Conservation (phyloP, 2,329 filamentous ascomycete species). For the Nemania serpens region DNA sequence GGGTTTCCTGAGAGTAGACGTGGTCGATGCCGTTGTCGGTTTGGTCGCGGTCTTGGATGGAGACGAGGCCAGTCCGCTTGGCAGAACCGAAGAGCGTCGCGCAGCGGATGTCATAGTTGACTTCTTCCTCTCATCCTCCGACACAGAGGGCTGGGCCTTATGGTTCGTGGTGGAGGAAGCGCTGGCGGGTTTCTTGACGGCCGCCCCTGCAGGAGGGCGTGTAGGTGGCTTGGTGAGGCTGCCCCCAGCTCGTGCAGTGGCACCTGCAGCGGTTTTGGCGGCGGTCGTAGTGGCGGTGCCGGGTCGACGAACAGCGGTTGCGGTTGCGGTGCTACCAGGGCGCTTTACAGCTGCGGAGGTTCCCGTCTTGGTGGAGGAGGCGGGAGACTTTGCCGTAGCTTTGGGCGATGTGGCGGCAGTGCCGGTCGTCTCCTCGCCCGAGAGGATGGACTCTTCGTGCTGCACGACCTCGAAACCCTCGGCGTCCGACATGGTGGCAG, state of each 20-base stretch:
- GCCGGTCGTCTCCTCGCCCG: constrained; percentile 42
- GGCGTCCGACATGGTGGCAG: constrained; percentile 51
- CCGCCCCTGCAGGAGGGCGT: constrained; percentile 48
- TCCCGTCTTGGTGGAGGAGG: constrained; percentile 43
- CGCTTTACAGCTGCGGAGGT: constrained; percentile 45
- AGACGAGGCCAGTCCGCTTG: constrained; percentile 45
- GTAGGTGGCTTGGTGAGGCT: constrained; percentile 55
- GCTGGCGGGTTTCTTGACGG: constrained; percentile 43
- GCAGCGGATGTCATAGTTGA: constrained; percentile 46
- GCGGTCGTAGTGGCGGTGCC: constrained; percentile 37
- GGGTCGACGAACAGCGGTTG: constrained; percentile 43
- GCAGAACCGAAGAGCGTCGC: constrained; percentile 51
- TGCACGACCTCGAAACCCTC: constrained; percentile 53
- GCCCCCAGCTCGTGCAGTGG: constrained; percentile 45
- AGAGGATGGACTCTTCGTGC: constrained; percentile 48
- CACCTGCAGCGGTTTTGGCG: constrained; percentile 37
- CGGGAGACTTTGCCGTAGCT: constrained; percentile 36
- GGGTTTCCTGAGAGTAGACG: constrained; percentile 42
- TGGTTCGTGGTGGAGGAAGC: constrained; percentile 48
- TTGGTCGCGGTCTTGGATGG: constrained; percentile 43
- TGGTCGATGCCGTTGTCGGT: constrained; percentile 41
- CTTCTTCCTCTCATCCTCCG: constrained; percentile 56
- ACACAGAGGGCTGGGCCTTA: constrained; percentile 54
- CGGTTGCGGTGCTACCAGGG: constrained; percentile 39
- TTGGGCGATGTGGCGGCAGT: constrained; percentile 38